Evolutionary conservation across 2,329 filamentous ascomycete genomes (phyloP).

Genomic region (Xylariales sp.): DNA sequence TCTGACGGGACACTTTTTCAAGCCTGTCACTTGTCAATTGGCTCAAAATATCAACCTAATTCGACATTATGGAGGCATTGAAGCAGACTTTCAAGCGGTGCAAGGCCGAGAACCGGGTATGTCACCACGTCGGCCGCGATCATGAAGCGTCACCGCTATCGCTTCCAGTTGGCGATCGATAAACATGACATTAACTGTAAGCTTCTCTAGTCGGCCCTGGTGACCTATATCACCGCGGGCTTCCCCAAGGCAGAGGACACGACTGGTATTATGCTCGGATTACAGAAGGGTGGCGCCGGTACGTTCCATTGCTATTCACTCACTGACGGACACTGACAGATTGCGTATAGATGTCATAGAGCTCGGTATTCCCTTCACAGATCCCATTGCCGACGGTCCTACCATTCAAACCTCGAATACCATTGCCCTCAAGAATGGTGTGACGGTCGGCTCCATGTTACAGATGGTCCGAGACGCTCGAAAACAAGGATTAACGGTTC

Average conservation of each 20-base stretch:
- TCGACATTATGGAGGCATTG: slow-evolving; percentile 54
- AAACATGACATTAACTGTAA: neutral
- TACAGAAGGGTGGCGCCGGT: slow-evolving; percentile 93
- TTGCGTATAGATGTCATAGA: slow-evolving; percentile 74
- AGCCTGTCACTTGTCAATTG: too few relatives aligned
- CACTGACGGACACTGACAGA: slow-evolving; percentile 6
- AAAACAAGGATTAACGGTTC: slow-evolving; percentile 69
- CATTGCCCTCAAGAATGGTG: slow-evolving; percentile 80
- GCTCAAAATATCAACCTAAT: too few relatives aligned
- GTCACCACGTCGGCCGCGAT: too few relatives aligned
- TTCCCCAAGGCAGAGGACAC: slow-evolving; percentile 81
- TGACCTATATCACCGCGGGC: slow-evolving; percentile 94
- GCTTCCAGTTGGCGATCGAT: too few relatives aligned
- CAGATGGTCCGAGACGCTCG: slow-evolving; percentile 81
- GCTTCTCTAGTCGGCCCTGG: slow-evolving; percentile 65
- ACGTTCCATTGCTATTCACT: slow-evolving; percentile 24
- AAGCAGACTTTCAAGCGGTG: slow-evolving; percentile 56
- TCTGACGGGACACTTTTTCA: too few relatives aligned
- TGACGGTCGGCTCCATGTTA: slow-evolving; percentile 74
- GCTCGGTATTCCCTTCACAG: slow-evolving; percentile 92
- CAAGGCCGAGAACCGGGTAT: slow-evolving; percentile 55
- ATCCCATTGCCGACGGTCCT: slow-evolving; percentile 95
- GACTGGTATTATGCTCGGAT: slow-evolving; percentile 75
- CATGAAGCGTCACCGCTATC: too few relatives aligned
- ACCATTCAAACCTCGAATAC: slow-evolving; percentile 97